Evolutionary conservation across 2,329 filamentous ascomycete genomes (phyloP).

Genomic region (Curvularia verruculosa): DNA sequence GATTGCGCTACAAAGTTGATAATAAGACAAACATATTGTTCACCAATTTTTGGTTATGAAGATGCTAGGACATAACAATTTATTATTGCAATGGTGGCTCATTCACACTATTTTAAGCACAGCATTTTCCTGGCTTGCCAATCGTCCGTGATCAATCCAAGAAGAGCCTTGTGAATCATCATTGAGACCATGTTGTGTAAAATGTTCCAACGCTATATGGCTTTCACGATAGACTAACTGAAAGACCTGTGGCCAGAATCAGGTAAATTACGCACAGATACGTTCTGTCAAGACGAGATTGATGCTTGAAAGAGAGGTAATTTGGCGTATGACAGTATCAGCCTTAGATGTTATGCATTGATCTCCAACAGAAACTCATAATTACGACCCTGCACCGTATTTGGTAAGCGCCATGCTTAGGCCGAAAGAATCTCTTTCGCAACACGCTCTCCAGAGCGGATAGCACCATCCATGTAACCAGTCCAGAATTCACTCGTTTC

Average conservation of each 20-base stretch:
- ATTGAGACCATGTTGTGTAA: no score
- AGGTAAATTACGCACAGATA: background rate
- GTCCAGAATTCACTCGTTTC: slow-evolving; percentile 62
- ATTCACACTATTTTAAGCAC: no score
- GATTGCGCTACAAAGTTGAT: background rate
- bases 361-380: background rate
- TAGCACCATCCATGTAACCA: slow-evolving; percentile 65
- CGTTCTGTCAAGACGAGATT: background rate
- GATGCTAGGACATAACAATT: background rate
- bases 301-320: background rate
- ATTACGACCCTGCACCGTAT: background rate
- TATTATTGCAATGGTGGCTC: no score
- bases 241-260: background rate
- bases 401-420: background rate
- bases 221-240: background rate
- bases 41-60: background rate
- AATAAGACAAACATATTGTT: background rate
- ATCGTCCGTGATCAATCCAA: no score
- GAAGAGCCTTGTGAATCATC: no score
- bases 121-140: no score
- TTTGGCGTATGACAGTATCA: background rate
- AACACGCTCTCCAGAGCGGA: slow-evolving; percentile 57
- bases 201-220: no score
- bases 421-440: slow-evolving; percentile 52
- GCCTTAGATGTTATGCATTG: background rate